Evolutionary conservation across 495 filamentous ascomycete species (phyloP).

Genomic region (Lindgomyces ingoldianus): DNA sequence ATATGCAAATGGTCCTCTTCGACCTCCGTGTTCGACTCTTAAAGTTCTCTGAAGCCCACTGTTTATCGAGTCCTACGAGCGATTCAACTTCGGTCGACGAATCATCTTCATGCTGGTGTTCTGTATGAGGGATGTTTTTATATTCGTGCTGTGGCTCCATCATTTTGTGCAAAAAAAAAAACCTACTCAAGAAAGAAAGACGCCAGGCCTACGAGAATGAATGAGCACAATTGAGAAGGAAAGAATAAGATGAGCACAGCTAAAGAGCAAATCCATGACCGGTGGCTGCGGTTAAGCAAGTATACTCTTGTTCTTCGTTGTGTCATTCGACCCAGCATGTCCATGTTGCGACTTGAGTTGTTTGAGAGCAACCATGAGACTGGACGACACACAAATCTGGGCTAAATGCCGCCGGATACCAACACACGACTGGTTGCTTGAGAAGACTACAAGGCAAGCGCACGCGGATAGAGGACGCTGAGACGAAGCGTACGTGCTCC

Average conservation of each 20-base stretch:
- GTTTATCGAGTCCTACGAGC: constrained; percentile 18
- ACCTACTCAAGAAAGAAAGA: background rate
- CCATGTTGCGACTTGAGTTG: constrained; percentile 14
- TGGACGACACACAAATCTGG: too few species aligned
- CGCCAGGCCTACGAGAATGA: constrained; percentile 8
- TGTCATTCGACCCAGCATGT: too few species aligned
- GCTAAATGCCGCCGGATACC: constrained; percentile 16
- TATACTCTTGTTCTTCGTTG: background rate
- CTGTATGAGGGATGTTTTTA: constrained; percentile 9
- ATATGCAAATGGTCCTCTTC: constrained; percentile 17
- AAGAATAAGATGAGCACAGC: constrained; percentile 24
- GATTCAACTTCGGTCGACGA: constrained; percentile 29
- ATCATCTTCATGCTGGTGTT: constrained; percentile 24
- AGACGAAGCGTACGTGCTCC: background rate
- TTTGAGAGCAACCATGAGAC: background rate
- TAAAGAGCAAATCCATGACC: background rate
- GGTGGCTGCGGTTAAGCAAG: background rate
- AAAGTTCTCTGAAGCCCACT: constrained; percentile 8
- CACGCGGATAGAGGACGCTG: background rate
- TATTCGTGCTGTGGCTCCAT: constrained; percentile 28
- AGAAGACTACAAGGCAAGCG: background rate
- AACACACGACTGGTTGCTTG: background rate
- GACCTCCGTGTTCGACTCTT: constrained; percentile 10
- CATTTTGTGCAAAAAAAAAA: background rate
- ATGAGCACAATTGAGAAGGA: background rate